phyloP scores from a whole-genome alignment of 108 stramenopile species.

The Cyclotella distinguenda region DNA sequence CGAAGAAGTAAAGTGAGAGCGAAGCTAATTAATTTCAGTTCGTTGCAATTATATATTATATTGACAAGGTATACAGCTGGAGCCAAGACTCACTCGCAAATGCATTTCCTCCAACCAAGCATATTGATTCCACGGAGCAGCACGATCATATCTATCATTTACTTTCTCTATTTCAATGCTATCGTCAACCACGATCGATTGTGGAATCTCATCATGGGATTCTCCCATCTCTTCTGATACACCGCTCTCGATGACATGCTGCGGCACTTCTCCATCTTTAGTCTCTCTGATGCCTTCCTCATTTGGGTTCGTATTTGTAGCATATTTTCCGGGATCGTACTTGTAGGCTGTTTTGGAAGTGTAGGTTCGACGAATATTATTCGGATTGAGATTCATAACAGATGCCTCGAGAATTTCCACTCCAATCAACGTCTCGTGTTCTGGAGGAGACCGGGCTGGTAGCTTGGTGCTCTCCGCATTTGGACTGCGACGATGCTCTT shows the following conservation, averaged over 20 bases:
- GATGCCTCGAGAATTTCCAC: conserved; percentile 78
- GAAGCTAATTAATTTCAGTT: no score
- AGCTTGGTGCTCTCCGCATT: background rate
- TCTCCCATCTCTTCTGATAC: conserved; percentile 28
- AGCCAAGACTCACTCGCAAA: conserved; percentile 47
- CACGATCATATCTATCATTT: conserved; percentile 34
- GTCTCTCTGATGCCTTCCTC: background rate
- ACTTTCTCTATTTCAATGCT: background rate
- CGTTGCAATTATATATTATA: no score
- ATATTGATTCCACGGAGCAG: conserved; percentile 88
- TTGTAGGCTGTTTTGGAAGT: conserved; percentile 51
- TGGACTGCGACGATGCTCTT: background rate
- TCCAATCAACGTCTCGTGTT: conserved; percentile 40
- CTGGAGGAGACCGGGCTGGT: background rate
- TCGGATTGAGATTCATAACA: conserved; percentile 65
- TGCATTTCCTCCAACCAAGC: conserved; percentile 87
- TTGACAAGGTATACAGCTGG: no score
- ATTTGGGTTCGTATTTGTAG: background rate
- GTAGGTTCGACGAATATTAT: conserved; percentile 70
- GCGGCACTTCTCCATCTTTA: background rate
- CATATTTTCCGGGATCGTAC: conserved; percentile 68
- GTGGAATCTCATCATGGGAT: background rate
- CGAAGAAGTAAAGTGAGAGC: background rate
- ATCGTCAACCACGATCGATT: conserved; percentile 1
- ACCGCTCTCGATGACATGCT: conserved; percentile 16